phyloP scores from a whole-genome alignment of 441 rosid species.

The Pelargonium myrrhifolium region DNA sequence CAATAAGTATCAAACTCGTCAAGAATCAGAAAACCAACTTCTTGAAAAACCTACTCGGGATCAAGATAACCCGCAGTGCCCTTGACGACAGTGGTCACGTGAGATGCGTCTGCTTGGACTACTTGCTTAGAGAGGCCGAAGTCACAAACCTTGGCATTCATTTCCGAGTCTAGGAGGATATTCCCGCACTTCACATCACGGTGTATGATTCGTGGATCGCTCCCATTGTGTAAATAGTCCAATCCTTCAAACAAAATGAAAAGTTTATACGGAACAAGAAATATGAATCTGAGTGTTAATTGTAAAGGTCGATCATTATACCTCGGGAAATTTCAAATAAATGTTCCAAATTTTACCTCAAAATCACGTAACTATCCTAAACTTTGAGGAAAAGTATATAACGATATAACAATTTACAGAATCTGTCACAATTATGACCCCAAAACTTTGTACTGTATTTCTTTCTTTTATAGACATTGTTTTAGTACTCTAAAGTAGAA shows the following conservation, averaged over 20 bases:
- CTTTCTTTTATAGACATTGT: too few relatives aligned
- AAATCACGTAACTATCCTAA: too few relatives aligned
- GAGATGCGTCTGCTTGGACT: constrained; percentile 68
- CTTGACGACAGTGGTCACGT: constrained; percentile 84
- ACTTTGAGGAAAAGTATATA: too few relatives aligned
- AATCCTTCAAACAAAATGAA: constrained; percentile 40
- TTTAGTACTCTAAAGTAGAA: background rate
- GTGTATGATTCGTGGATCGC: constrained; percentile 79
- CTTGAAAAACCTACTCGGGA: constrained; percentile 55
- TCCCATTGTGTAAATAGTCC: constrained; percentile 89
- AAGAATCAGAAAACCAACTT: constrained; percentile 5
- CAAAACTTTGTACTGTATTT: too few relatives aligned
- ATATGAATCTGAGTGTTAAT: background rate
- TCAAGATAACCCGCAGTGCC: constrained; percentile 97
- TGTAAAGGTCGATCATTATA: background rate
- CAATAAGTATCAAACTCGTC: background rate
- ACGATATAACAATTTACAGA: too few relatives aligned
- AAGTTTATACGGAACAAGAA: background rate
- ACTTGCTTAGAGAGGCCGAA: constrained; percentile 93
- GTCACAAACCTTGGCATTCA: constrained; percentile 87
- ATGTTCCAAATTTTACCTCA: too few relatives aligned
- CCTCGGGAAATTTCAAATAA: background rate
- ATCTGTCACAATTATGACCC: too few relatives aligned
- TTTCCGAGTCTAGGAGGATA: constrained; percentile 67
- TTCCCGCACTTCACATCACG: constrained; percentile 85